phyloP scores from a whole-genome alignment of 345 rosid genomes.

The Euclidium syriacum region DNA sequence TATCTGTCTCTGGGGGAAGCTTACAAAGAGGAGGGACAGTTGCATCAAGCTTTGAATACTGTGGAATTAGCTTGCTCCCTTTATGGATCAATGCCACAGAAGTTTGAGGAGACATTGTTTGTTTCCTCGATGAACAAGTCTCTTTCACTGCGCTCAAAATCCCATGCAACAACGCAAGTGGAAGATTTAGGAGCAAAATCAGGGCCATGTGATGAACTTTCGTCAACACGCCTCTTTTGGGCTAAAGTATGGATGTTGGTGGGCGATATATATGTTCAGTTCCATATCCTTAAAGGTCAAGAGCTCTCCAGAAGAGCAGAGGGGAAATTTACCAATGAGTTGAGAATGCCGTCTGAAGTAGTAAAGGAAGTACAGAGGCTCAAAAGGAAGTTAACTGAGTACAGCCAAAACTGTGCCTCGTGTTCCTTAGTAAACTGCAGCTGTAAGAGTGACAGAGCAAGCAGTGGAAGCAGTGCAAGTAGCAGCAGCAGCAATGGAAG shows the following conservation, averaged over 20 bases:
- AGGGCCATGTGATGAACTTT: constrained; percentile 39
- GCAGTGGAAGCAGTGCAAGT: constrained; percentile 93
- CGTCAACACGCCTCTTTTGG: constrained; percentile 76
- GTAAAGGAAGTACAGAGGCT: constrained; percentile 83
- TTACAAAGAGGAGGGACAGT: constrained; percentile 71
- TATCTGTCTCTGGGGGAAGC: constrained; percentile 86
- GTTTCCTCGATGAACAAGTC: constrained; percentile 60
- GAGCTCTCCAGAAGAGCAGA: constrained; percentile 40
- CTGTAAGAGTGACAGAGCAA: constrained; percentile 86
- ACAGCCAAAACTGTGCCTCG: constrained; percentile 57
- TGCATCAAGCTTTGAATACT: constrained; percentile 75
- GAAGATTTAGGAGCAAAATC: constrained; percentile 36
- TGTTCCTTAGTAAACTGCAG: constrained; percentile 93
- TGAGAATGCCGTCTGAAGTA: constrained; percentile 78
- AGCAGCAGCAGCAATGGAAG: constrained; percentile 69
- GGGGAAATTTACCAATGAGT: constrained; percentile 38
- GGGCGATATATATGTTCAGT: constrained; percentile 82
- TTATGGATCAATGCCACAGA: constrained; percentile 94
- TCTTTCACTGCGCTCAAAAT: constrained; percentile 28
- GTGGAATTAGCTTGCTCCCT: constrained; percentile 77
- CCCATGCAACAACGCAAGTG: constrained; percentile 24
- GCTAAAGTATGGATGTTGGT: constrained; percentile 88
- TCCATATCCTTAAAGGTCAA: constrained; percentile 55
- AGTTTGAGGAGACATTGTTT: constrained; percentile 59
- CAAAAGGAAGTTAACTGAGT: constrained; percentile 61